These are phyloP conservation scores for Tricholomella constricta DNA, from an alignment of 768 basidiomycete genomes.

Conservation along the genomic window DNA sequence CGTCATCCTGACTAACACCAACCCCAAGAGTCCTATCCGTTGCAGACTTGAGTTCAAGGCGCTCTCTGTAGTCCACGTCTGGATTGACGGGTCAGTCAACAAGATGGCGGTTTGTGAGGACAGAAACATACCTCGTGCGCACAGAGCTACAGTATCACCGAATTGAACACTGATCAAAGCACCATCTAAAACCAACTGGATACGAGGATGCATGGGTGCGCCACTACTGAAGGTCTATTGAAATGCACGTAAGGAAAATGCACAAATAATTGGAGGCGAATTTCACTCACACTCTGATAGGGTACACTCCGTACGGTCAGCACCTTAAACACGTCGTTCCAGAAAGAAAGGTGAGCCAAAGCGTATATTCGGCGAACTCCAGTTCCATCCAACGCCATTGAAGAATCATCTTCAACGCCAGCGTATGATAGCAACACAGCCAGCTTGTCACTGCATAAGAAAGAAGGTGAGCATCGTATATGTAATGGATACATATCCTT, in stretches of 20 bases:
- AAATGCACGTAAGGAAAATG: not conserved
- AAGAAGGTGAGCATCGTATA: constrained; percentile 1
- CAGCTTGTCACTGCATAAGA: constrained; percentile 46
- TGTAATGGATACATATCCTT: constrained; percentile 4
- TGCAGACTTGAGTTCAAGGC: constrained; percentile 68
- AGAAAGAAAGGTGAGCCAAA: constrained; percentile 50
- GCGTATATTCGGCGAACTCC: constrained; percentile 67
- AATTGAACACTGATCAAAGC: constrained; percentile 65
- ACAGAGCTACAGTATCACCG: constrained; percentile 75
- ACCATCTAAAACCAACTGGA: constrained; percentile 63
- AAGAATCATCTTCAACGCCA: constrained; percentile 48
- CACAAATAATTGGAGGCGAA: not conserved
- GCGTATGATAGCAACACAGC: constrained; percentile 71
- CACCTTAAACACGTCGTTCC: constrained; percentile 45
- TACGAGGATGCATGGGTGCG: constrained; percentile 71
- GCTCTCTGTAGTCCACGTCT: constrained; percentile 74
- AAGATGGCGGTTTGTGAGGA: not conserved
- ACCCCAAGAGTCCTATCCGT: constrained; percentile 72
- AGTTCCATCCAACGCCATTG: constrained; percentile 37
- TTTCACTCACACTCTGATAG: constrained; percentile 69
- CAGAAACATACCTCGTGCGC: constrained; percentile 54
- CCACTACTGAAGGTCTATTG: constrained; percentile 63
- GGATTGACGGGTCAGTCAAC: not conserved
- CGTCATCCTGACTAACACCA: constrained; percentile 54
- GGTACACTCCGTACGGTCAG: constrained; percentile 60